These are phyloP conservation scores for Saussurea involucrata DNA, from an alignment of 129 eudicot species.

Conservation along the genomic window DNA sequence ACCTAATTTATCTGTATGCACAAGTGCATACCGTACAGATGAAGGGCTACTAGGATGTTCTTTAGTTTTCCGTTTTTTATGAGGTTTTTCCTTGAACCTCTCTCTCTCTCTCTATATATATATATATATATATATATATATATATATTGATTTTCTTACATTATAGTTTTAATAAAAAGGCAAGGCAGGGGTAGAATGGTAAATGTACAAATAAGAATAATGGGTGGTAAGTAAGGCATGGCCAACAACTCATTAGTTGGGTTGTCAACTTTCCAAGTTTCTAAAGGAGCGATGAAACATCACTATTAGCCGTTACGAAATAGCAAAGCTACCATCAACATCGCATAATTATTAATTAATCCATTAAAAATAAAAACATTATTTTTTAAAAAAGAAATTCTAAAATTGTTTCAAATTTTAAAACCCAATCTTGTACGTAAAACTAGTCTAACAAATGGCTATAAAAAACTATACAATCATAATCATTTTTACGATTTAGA, in stretches of 20 bases:
- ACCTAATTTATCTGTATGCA: too few species aligned
- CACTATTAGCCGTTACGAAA: slow-evolving; percentile 36
- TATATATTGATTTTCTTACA: not conserved
- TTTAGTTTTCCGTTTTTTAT: too few species aligned
- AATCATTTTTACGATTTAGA: not conserved
- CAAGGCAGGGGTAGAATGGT: slow-evolving; percentile 24
- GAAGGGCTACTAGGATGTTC: too few species aligned
- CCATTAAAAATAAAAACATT: not conserved
- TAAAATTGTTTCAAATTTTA: not conserved
- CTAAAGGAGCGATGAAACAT: slow-evolving; percentile 32
- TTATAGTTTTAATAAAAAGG: not conserved
- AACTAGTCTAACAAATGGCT: not conserved
- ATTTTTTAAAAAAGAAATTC: not conserved
- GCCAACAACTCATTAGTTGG: slow-evolving; percentile 36
- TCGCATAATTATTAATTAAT: not conserved
- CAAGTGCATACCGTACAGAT: too few species aligned
- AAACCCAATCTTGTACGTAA: not conserved
- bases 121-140: not conserved
- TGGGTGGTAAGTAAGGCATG: slow-evolving; percentile 28
- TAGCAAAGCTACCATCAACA: slow-evolving; percentile 26
- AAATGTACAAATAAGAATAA: slow-evolving; percentile 6
- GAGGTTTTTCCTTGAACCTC: too few species aligned
- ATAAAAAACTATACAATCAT: not conserved
- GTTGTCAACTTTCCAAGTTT: slow-evolving; percentile 34
- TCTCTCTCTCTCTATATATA: too few species aligned